phyloP scores from a whole-genome alignment of 2,329 filamentous ascomycete species.

The Aspergillus sp. region DNA sequence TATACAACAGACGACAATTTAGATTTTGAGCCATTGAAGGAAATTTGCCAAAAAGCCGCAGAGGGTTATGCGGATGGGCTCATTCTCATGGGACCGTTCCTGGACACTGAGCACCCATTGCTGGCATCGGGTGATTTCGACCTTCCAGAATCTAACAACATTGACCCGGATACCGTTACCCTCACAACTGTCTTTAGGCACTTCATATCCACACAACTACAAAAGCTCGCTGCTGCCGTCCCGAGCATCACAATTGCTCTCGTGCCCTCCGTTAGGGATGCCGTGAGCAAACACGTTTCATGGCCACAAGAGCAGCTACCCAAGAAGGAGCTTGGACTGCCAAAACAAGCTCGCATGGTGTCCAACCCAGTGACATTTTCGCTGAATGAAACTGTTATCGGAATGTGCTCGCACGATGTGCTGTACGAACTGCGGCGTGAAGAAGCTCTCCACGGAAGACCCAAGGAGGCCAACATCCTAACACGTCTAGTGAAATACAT shows the following conservation, averaged over 20 bases:
- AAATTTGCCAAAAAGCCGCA: slow-evolving; percentile 74
- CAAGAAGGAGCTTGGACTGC: slow-evolving; percentile 72
- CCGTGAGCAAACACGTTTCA: slow-evolving; percentile 77
- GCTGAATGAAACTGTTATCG: slow-evolving; percentile 82
- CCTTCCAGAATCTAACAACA: slow-evolving; percentile 63
- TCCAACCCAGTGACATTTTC: slow-evolving; percentile 89
- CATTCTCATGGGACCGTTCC: slow-evolving; percentile 80
- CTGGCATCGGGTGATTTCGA: slow-evolving; percentile 79
- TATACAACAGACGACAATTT: slow-evolving; percentile 93
- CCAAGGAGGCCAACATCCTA: slow-evolving; percentile 61
- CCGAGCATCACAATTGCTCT: slow-evolving; percentile 81
- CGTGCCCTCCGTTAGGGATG: slow-evolving; percentile 78
- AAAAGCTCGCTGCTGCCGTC: slow-evolving; percentile 67
- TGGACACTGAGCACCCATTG: slow-evolving; percentile 87
- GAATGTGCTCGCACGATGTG: slow-evolving; percentile 79
- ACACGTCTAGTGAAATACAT: slow-evolving; percentile 73
- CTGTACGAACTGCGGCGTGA: slow-evolving; percentile 78
- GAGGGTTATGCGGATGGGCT: slow-evolving; percentile 75
- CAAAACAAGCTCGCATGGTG: slow-evolving; percentile 72
- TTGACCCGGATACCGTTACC: slow-evolving; percentile 76
- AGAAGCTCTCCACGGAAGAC: slow-evolving; percentile 62
- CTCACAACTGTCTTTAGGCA: slow-evolving; percentile 81
- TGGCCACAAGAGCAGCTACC: slow-evolving; percentile 78
- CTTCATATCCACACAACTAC: slow-evolving; percentile 72
- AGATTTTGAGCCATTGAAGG: slow-evolving; percentile 81